Base-by-base conservation (phyloP, 306 rosid genomes). In the Alnus glutinosa region DNA sequence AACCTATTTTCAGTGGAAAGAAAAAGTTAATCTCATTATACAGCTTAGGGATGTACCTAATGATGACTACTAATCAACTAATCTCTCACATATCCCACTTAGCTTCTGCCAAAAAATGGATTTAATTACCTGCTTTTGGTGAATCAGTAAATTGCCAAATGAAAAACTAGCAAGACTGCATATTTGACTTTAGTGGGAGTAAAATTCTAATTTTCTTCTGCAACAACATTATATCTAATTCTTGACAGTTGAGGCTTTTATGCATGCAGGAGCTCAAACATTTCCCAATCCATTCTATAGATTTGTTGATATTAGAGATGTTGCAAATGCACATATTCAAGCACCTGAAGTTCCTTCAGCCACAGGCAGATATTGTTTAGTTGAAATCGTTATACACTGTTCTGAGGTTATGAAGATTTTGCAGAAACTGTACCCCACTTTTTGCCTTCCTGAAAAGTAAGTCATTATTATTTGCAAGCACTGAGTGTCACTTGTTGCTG, bases 321-420 rank as follows among this genome's bases (percentile, higher is more conserved):
- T 92, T 55, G 94, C 92, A 46, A 74, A 83, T 2, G 96, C 97
- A 9, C 98, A 94, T 76, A 83, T 92, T 81, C 82, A 47, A 64
- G 97, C 97, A 11, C 92, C 76, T 88, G 97, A 94, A 88, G 86
- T 78, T 77, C 85, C 94, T 83, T 88, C 96, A 32, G 93, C 98
- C 4, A 80, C 59, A 59, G 94, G 98, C 74, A 83, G 98, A 82
- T 88, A 89, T 76, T 87, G 87, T 62, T 46, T 92, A 86, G 82
- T 73, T 58, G 93, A 85, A 79, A 85, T 77, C 66, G 93, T 92
- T 67, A 5, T 55, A 50, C 91, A 89, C 83, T 70, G 2, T 79
- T 86, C 97, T 2, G 94, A 87, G 68, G 36, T 85, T 54, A 84
- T 87, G 63, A 73, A 79, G 83, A 79, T 81, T 73, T 80, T 94